Evolutionary conservation across 768 basidiomycete species (phyloP).

Genomic region (Lactarius hatsudake): DNA sequence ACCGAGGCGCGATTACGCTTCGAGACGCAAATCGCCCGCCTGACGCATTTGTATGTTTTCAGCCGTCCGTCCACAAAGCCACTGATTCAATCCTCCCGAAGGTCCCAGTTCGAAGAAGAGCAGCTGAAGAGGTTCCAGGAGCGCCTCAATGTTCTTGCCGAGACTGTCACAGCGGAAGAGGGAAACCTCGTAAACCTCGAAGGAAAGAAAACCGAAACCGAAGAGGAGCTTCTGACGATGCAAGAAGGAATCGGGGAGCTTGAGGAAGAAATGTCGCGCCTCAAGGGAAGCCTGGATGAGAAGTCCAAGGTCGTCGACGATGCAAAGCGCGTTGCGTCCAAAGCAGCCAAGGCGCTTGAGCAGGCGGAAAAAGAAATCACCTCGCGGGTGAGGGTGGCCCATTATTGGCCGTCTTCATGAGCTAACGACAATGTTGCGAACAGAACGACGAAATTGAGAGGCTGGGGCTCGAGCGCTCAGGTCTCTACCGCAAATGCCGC

Average conservation of each 20-base stretch:
- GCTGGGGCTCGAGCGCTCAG: slow-evolving; percentile 76
- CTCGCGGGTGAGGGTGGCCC: slow-evolving; percentile 50
- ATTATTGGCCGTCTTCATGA: slow-evolving; percentile 30
- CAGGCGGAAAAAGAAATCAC: slow-evolving; percentile 90
- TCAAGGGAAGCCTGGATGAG: slow-evolving; percentile 68
- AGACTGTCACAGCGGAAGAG: slow-evolving; percentile 51
- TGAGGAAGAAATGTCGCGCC: slow-evolving; percentile 56
- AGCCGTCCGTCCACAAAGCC: neutral
- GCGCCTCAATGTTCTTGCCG: slow-evolving; percentile 55
- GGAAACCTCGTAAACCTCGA: slow-evolving; percentile 52
- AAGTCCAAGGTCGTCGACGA: slow-evolving; percentile 72
- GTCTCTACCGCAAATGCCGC: slow-evolving; percentile 87
- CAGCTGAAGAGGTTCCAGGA: slow-evolving; percentile 64
- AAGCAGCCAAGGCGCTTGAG: slow-evolving; percentile 75
- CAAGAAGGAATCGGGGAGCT: slow-evolving; percentile 55
- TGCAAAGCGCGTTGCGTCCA: slow-evolving; percentile 65
- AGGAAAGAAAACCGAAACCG: slow-evolving; percentile 50
- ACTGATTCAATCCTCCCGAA: slow-evolving; percentile 33
- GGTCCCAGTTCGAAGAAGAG: slow-evolving; percentile 78
- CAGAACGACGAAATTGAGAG: slow-evolving; percentile 92
- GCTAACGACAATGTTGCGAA: neutral
- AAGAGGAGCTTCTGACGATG: slow-evolving; percentile 57
- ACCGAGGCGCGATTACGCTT: slow-evolving; percentile 79
- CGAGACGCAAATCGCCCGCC: slow-evolving; percentile 80
- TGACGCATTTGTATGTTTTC: slow-evolving; percentile 74